Conservation (phyloP, 2,329 filamentous ascomycete genomes). For the Fusarium humuli region DNA sequence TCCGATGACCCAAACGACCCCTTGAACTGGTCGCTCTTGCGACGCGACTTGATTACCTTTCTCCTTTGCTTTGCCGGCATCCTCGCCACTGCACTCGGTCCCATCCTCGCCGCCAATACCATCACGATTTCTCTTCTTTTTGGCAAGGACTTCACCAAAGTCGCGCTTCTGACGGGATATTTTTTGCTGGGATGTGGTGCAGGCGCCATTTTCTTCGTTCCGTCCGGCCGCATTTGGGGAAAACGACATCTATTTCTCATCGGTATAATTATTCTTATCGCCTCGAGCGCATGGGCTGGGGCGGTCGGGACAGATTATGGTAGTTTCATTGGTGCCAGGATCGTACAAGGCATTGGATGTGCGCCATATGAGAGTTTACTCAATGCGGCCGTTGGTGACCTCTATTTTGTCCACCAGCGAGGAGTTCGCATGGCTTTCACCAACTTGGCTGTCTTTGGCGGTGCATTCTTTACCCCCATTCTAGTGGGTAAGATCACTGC, state of each 20-base stretch:
- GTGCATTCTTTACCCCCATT: conserved; percentile 80
- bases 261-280: conserved; percentile 78
- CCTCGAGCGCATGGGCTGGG: conserved; percentile 83
- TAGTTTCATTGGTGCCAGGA: conserved; percentile 79
- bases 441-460: conserved; percentile 68
- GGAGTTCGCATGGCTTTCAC: conserved; percentile 88
- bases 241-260: conserved; percentile 90
- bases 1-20: conserved; percentile 93
- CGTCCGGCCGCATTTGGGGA: conserved; percentile 89
- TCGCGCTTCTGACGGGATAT: conserved; percentile 87
- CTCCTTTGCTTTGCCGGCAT: conserved; percentile 84
- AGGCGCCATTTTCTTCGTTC: conserved; percentile 86
- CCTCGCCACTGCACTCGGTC: conserved; percentile 84
- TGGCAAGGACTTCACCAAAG: conserved; percentile 73
- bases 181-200: conserved; percentile 86
- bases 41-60: conserved; percentile 82
- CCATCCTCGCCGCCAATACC: conserved; percentile 90
- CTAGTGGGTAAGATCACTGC: conserved; percentile 87
- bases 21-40: conserved; percentile 86
- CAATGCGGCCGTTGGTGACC: conserved; percentile 87
- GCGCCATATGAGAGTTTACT: conserved; percentile 92
- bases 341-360: conserved; percentile 87
- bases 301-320: conserved; percentile 74
- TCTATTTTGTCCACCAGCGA: conserved; percentile 88
- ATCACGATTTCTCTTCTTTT: conserved; percentile 79